Conservation (phyloP, 1,139 yeast genomes). For the Scheffersomyces illinoinensis region DNA sequence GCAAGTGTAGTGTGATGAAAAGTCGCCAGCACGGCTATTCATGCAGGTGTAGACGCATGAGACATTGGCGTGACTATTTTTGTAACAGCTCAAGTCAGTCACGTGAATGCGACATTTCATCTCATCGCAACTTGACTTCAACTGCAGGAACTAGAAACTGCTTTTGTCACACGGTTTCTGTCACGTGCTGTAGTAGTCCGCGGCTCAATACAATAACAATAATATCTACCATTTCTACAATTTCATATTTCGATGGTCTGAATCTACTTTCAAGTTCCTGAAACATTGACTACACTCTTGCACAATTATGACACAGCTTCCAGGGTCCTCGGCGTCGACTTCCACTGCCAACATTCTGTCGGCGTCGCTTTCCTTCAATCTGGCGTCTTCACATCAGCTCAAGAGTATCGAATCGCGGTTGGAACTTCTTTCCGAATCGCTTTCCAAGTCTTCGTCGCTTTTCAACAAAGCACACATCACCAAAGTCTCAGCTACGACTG, state of each 20-base stretch:
- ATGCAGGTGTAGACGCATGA: background rate
- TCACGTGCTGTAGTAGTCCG: background rate
- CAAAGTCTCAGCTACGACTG: background rate
- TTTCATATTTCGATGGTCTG: too few relatives aligned
- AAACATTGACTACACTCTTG: background rate
- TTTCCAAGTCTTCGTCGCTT: conserved; percentile 2
- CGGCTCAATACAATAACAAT: background rate
- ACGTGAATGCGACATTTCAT: background rate
- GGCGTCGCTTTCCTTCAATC: background rate
- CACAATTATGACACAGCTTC: background rate
- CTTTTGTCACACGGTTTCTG: background rate
- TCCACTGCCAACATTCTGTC: background rate
- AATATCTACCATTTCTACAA: background rate
- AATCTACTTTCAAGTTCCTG: background rate
- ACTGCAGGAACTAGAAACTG: background rate
- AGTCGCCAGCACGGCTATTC: background rate
- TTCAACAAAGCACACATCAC: background rate
- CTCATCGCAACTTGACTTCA: background rate
- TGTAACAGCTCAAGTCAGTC: background rate
- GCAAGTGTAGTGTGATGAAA: background rate
- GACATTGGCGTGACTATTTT: background rate
- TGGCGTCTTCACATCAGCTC: conserved; percentile 8
- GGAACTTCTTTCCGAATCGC: conserved; percentile 13
- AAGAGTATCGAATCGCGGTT: conserved; percentile 15
- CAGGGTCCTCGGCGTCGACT: background rate